Percentiles rank a stretch among this genome's conserved stretches.
phyloP scores from a whole-genome alignment of 371 early-diverging fungal species.

The Mortierella sp. region DNA sequence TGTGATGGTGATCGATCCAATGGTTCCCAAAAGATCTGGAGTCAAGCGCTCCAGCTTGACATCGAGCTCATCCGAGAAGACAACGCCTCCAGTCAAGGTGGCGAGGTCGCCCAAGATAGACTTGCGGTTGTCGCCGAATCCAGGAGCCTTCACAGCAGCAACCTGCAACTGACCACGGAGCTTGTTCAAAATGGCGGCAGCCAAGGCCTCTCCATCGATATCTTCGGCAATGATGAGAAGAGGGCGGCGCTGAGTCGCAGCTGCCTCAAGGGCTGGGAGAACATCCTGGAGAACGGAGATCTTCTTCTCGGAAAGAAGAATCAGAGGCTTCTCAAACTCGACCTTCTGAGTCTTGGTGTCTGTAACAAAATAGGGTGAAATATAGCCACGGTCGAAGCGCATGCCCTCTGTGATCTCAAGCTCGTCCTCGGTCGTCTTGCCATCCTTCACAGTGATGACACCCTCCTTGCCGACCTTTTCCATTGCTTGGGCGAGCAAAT shows the following conservation, averaged over 20 bases:
- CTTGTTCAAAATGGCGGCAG: conserved; percentile 98
- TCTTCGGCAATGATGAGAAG: conserved; percentile 97
- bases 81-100: conserved; percentile 93
- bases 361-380: conserved; percentile 98
- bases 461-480: conserved; percentile 99
- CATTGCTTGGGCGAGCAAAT: conserved; percentile 97
- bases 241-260: conserved; percentile 95
- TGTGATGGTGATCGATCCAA: conserved; percentile 90
- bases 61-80: conserved; percentile 96
- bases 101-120: conserved; percentile 96
- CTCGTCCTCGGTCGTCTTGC: conserved; percentile 97
- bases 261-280: conserved; percentile 93
- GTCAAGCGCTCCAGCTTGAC: conserved; percentile 94
- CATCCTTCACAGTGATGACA: conserved; percentile 98
- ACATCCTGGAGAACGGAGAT: conserved; percentile 95
- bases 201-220: conserved; percentile 97
- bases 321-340: conserved; percentile 98
- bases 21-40: conserved; percentile 90
- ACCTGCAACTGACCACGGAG: conserved; percentile 97
- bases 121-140: conserved; percentile 99
- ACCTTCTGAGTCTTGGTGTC: conserved; percentile 97
- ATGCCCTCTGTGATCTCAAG: conserved; percentile 98
- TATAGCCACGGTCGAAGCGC: conserved; percentile 99
- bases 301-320: conserved; percentile 96
- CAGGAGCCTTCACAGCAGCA: conserved; percentile 97